Evolutionary conservation across 2,329 filamentous ascomycete genomes (phyloP).

Genomic region (Colletotrichum sublineola): DNA sequence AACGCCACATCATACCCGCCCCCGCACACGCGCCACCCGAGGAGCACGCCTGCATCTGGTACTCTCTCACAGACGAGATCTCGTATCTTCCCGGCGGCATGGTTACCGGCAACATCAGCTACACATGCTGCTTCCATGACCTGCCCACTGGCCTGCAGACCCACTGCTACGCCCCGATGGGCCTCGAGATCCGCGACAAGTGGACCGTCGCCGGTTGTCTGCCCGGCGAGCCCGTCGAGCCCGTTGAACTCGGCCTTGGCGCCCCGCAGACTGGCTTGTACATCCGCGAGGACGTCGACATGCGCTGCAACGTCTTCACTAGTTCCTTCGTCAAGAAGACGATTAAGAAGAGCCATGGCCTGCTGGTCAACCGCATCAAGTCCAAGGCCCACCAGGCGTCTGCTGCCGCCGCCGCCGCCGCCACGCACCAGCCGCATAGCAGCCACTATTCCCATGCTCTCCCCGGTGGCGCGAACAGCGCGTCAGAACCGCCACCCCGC

Average conservation of each 20-base stretch:
- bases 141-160: conserved; percentile 79
- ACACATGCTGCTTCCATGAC: conserved; percentile 86
- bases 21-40: conserved; percentile 76
- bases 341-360: conserved; percentile 79
- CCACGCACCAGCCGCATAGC: conserved; percentile 12
- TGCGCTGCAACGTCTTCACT: conserved; percentile 84
- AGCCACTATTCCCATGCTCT: conserved; percentile 28
- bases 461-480: background rate
- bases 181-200: conserved; percentile 81
- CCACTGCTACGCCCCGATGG: conserved; percentile 85
- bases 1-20: conserved; percentile 76
- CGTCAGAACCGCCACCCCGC: background rate
- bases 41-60: conserved; percentile 82
- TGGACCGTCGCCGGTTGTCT: conserved; percentile 82
- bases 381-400: conserved; percentile 25
- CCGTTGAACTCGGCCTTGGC: conserved; percentile 75
- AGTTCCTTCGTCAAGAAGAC: conserved; percentile 85
- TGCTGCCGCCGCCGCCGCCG: background rate
- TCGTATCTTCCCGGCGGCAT: conserved; percentile 78
- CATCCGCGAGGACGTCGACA: conserved; percentile 86
- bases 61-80: conserved; percentile 82
- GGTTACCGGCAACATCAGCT: conserved; percentile 76
- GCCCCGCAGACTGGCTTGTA: conserved; percentile 79
- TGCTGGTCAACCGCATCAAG: conserved; percentile 77
- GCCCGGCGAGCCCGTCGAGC: conserved; percentile 76